phyloP scores from a whole-genome alignment of 116 monocot genomes.

The Dioscorea cayenensis region DNA sequence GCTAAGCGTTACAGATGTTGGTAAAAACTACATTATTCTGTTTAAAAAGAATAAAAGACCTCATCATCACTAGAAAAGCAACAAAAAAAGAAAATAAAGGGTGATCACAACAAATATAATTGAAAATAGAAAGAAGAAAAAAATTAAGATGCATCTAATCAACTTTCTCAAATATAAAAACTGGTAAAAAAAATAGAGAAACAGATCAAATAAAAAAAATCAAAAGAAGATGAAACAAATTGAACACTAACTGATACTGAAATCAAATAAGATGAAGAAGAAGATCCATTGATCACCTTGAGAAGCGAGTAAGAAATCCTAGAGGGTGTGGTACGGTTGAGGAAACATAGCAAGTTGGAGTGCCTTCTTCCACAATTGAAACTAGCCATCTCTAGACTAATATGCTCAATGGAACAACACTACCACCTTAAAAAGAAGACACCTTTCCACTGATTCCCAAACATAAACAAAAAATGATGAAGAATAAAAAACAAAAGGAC shows the following conservation, averaged over 20 bases:
- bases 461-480: background rate
- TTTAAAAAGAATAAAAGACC: too few relatives aligned
- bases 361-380: background rate
- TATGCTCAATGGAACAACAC: background rate
- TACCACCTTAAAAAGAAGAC: background rate
- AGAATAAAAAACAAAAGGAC: background rate
- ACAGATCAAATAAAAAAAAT: too few relatives aligned
- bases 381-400: background rate
- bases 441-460: background rate
- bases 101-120: too few relatives aligned
- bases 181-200: too few relatives aligned
- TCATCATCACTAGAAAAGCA: too few relatives aligned
- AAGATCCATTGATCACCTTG: slow-evolving; percentile 26
- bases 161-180: too few relatives aligned
- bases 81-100: too few relatives aligned
- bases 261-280: background rate
- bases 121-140: too few relatives aligned
- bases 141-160: too few relatives aligned
- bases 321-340: slow-evolving; percentile 31
- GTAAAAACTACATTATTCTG: too few relatives aligned
- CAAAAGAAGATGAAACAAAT: background rate
- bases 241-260: background rate
- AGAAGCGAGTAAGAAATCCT: slow-evolving; percentile 29
- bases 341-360: slow-evolving; percentile 50
- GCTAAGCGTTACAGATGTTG: too few relatives aligned